Percentiles rank a stretch among this genome's conserved stretches.
Evolutionary conservation across 2,329 filamentous ascomycete genomes (phyloP).

Genomic region (Xylariaceae sp.): DNA sequence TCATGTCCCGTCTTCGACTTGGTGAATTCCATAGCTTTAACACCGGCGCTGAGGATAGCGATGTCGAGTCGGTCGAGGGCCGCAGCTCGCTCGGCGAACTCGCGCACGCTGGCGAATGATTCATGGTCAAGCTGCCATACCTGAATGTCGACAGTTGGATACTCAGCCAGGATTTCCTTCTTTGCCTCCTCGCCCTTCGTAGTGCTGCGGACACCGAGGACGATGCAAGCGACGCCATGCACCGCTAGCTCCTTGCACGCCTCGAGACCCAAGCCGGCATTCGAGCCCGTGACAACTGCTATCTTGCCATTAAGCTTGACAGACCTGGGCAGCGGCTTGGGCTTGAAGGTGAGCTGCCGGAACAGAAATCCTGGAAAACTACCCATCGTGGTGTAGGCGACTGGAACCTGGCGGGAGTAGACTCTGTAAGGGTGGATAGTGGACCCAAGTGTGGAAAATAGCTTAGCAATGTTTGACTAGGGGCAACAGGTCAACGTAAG

Average conservation of each 20-base stretch:
- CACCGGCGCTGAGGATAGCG: constrained; percentile 10
- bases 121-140: constrained; percentile 12
- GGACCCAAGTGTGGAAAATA: too few species aligned
- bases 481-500: too few species aligned
- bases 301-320: constrained; percentile 4
- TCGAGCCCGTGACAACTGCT: constrained; percentile 7
- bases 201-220: constrained; percentile 5
- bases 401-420: too few species aligned
- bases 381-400: too few species aligned
- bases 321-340: not conserved
- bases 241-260: constrained; percentile 6
- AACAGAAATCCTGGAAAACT: too few species aligned
- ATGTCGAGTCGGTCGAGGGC: constrained; percentile 7
- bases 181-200: constrained; percentile 7
- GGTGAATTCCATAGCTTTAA: constrained; percentile 6
- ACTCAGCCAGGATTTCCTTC: constrained; percentile 2
- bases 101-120: constrained; percentile 8
- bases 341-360: not conserved
- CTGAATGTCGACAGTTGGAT: constrained; percentile 4
- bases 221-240: constrained; percentile 1
- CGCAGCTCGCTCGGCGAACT: constrained; percentile 7
- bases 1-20: constrained; percentile 8
- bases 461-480: too few species aligned
- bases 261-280: constrained; percentile 4
- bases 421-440: too few species aligned